phyloP scores from a whole-genome alignment of 164 flowering plant genomes.

The Malania oleifera region DNA sequence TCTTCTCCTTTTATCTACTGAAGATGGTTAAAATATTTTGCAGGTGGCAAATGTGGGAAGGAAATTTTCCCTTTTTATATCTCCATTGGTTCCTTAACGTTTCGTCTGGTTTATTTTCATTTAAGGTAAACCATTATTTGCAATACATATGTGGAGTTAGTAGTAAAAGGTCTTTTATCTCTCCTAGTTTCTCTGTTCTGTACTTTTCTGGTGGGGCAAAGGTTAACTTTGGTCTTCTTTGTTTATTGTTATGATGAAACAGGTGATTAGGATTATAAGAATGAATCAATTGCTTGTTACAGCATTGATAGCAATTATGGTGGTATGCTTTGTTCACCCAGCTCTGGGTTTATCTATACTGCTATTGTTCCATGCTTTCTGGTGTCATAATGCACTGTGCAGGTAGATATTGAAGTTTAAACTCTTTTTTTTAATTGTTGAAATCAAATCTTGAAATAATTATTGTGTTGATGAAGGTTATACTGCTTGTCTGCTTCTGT shows the following conservation, averaged over 20 bases:
- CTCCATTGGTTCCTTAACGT: constrained; percentile 34
- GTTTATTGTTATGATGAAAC: constrained; percentile 22
- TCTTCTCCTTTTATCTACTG: constrained; percentile 1
- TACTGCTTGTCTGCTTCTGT: too few relatives aligned
- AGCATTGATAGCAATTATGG: constrained; percentile 34
- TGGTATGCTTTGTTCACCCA: constrained; percentile 86
- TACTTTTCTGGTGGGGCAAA: not conserved
- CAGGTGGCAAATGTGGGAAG: constrained; percentile 72
- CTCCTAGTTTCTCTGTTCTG: too few relatives aligned
- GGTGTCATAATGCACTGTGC: constrained; percentile 79
- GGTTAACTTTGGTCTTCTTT: constrained; percentile 6
- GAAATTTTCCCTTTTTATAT: constrained; percentile 29
- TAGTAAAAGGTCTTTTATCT: too few relatives aligned
- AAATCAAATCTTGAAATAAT: too few relatives aligned
- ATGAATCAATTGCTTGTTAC: constrained; percentile 48
- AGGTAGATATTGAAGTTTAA: constrained; percentile 37
- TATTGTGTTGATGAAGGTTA: too few relatives aligned
- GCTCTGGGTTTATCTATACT: constrained; percentile 74
- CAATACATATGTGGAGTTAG: not conserved
- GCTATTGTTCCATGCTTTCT: constrained; percentile 55
- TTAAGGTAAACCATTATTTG: constrained; percentile 43
- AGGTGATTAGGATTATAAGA: constrained; percentile 60
- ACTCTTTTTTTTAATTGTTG: not conserved
- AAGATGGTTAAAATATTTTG: constrained; percentile 10
- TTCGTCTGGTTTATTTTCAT: constrained; percentile 37